Evolutionary conservation across 306 rosid species (phyloP), one percentile per base, ranked within the genome.

Genomic region (Datisca glomerata): DNA sequence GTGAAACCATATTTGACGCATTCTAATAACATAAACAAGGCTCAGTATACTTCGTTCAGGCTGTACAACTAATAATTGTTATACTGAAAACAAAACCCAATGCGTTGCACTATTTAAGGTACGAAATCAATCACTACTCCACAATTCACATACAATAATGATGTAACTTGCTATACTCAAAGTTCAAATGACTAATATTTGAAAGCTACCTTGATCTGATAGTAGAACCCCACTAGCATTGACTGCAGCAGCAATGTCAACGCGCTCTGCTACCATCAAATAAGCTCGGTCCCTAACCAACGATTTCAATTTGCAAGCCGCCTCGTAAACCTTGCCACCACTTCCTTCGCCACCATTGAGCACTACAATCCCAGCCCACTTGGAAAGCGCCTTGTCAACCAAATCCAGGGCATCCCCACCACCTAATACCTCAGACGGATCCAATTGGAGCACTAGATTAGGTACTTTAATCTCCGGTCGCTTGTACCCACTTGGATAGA

Each of bases 401-500:
- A 65, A 43, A 20, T 56, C 57, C 28, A 84, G 37, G 2, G 42
- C 42, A 8, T 56, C 62, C 2, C 43, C 79, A 2, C 53, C 56
- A 28, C 24, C 50, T 22, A 83, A 51, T 9, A 80, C 70, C 17
- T 84, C 78, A 13, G 67, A 60, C 1, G 86, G 55, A 25, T 73
- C 67, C 35, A 84, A 29, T 9, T 72, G 79, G 3, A 84, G 92
- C 18, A 80, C 60, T 6, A 84, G 66, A 31, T 63, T 12, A 15
- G 98, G 95, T 49, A 78, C 63, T 49, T 60, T 59, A 46, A 89
- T 65, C 61, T 80, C 81, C 2, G 95, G 83, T 21, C 95, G 69
- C 77, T 80, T 84, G 74, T 43, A 84, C 13, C 98, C 98, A n/a
- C 93, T 94, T 1, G 95, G 93, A 58, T 59, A 80, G 24, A 76